Percentiles rank a stretch among this genome's conserved stretches.
These are phyloP conservation scores for Pulveroboletus sp. DNA, from an alignment of 1,284 basidiomycete species.

Conservation along the genomic window DNA sequence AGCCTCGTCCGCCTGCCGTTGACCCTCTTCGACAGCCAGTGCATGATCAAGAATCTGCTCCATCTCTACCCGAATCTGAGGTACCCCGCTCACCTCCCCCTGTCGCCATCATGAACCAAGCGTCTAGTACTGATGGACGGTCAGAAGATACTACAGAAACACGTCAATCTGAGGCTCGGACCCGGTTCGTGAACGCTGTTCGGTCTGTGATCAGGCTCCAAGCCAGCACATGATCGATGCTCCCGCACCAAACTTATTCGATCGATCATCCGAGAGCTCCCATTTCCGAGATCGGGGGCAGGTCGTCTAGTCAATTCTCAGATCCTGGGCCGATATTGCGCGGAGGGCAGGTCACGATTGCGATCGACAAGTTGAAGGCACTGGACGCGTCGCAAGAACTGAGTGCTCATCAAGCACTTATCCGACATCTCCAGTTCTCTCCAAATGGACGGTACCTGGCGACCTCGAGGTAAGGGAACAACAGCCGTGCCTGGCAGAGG, in stretches of 20 bases:
- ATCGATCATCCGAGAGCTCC: slow-evolving; percentile 19
- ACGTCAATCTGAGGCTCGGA: slow-evolving; percentile 30
- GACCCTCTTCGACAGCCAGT: slow-evolving; percentile 12
- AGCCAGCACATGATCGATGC: slow-evolving; percentile 26
- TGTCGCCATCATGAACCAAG: slow-evolving; percentile 24
- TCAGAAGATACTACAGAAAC: slow-evolving; percentile 25
- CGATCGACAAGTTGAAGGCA: slow-evolving; percentile 55
- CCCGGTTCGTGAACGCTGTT: slow-evolving; percentile 41
- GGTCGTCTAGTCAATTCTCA: slow-evolving; percentile 35
- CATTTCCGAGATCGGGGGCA: slow-evolving; percentile 19
- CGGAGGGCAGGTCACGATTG: slow-evolving; percentile 50
- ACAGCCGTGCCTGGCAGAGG: too few relatives aligned
- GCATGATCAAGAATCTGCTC: slow-evolving; percentile 19
- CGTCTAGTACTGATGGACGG: slow-evolving; percentile 29
- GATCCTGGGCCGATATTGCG: slow-evolving; percentile 42
- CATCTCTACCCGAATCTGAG: slow-evolving; percentile 16
- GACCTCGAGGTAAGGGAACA: slow-evolving; percentile 30
- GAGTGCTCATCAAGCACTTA: slow-evolving; percentile 33
- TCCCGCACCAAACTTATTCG: slow-evolving; percentile 17
- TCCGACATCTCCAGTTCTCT: slow-evolving; percentile 39
- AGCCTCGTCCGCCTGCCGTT: slow-evolving; percentile 15
- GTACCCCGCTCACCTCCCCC: slow-evolving; percentile 23
- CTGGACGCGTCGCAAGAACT: slow-evolving; percentile 55
- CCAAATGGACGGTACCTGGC: slow-evolving; percentile 38
- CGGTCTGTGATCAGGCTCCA: slow-evolving; percentile 48